A percentile compares a stretch with the other conserved stretches of the same genome.
These are phyloP conservation scores for Paecilomyces formosus DNA, from an alignment of 2,329 filamentous ascomycete species.

Conservation along the genomic window DNA sequence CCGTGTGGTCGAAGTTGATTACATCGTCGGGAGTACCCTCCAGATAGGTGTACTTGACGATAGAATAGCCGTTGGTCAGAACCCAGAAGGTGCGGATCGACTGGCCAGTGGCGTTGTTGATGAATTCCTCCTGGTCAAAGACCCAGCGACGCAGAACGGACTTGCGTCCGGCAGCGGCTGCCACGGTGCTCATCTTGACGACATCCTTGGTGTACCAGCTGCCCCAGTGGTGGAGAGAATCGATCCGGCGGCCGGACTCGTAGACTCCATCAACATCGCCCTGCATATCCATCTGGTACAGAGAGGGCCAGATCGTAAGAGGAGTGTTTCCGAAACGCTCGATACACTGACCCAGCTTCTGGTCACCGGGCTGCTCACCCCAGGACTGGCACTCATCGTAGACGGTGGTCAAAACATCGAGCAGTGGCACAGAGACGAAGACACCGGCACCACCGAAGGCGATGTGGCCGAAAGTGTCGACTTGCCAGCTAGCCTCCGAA, in stretches of 20 bases:
- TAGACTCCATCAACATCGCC: conserved; percentile 35
- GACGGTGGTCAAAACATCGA: conserved; percentile 28
- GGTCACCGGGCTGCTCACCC: conserved; percentile 37
- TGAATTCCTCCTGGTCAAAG: conserved; percentile 32
- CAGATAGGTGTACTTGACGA: conserved; percentile 35
- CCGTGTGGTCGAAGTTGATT: conserved; percentile 36
- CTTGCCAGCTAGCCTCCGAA: conserved; percentile 37
- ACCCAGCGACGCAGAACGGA: conserved; percentile 38
- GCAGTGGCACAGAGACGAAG: conserved; percentile 34
- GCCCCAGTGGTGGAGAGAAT: conserved; percentile 38
- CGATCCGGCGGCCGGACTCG: conserved; percentile 36
- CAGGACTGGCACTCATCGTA: conserved; percentile 37
- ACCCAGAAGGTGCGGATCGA: conserved; percentile 34
- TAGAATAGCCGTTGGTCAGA: conserved; percentile 37
- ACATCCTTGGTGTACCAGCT: conserved; percentile 39
- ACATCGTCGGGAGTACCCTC: conserved; percentile 27
- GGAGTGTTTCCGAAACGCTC: conserved; percentile 31
- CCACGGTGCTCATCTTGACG: conserved; percentile 36
- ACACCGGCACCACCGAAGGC: conserved; percentile 39
- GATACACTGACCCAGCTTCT: conserved; percentile 38
- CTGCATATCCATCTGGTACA: conserved; percentile 39
- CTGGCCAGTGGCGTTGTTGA: conserved; percentile 28
- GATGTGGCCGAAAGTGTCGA: conserved; percentile 36
- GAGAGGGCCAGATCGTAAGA: conserved; percentile 34
- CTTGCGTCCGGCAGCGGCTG: conserved; percentile 31